Percentiles rank a stretch among this genome's conserved stretches.
Conservation (phyloP, 352 stramenopile species). For the Phytophthora hybrid region DNA sequence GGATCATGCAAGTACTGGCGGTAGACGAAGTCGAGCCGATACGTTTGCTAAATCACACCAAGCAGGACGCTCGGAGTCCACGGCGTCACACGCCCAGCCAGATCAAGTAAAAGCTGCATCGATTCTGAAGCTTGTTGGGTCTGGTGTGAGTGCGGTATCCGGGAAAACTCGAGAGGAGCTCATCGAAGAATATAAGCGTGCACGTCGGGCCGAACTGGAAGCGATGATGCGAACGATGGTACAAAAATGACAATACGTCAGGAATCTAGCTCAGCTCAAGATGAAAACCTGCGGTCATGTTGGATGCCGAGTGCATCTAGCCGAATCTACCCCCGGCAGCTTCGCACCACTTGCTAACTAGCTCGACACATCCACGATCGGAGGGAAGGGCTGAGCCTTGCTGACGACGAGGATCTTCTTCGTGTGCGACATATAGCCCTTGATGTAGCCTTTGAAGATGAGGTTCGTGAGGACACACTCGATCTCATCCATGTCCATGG, state of each 20-base stretch:
- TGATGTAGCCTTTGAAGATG: slow-evolving; percentile 97
- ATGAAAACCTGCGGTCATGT: slow-evolving; percentile 2
- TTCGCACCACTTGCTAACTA: slow-evolving; percentile 37
- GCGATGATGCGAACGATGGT: slow-evolving; percentile 77
- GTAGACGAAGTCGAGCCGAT: slow-evolving; percentile 21
- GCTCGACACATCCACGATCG: slow-evolving; percentile 80
- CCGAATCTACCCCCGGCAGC: background rate
- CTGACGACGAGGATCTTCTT: slow-evolving; percentile 97
- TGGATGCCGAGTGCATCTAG: slow-evolving; percentile 16
- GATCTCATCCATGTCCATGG: slow-evolving; percentile 96
- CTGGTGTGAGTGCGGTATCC: slow-evolving; percentile 31
- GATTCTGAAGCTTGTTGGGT: slow-evolving; percentile 68
- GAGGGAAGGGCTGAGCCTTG: slow-evolving; percentile 95
- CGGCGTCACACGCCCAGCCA: slow-evolving; percentile 1
- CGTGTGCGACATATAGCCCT: slow-evolving; percentile 97
- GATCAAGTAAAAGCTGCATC: slow-evolving; percentile 45
- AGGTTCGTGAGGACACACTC: slow-evolving; percentile 98
- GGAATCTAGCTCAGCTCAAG: background rate
- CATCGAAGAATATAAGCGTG: slow-evolving; percentile 72
- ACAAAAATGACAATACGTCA: slow-evolving; percentile 42
- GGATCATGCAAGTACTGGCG: slow-evolving; percentile 10
- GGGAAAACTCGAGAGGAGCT: slow-evolving; percentile 65
- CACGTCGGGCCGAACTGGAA: slow-evolving; percentile 66
- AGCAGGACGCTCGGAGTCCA: slow-evolving; percentile 3
- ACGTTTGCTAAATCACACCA: slow-evolving; percentile 14